Evolutionary conservation across 495 filamentous ascomycete species (phyloP).

Genomic region (Penicillium psychrofluorescens): DNA sequence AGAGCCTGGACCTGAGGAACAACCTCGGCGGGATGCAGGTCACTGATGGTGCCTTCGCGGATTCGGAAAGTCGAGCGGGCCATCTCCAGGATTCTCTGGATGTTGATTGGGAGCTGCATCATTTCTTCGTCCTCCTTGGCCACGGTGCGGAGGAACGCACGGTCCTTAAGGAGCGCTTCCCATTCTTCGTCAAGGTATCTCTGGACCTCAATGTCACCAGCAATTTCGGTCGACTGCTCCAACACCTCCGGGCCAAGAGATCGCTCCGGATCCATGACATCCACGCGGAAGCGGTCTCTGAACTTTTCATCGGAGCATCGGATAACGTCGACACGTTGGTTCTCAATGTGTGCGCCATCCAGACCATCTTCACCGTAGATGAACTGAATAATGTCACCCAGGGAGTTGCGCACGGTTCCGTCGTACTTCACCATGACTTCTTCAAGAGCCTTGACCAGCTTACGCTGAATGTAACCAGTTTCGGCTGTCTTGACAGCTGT

Average conservation of each 20-base stretch:
- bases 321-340: conserved; percentile 82
- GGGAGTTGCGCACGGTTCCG: conserved; percentile 91
- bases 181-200: conserved; percentile 81
- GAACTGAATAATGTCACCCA: conserved; percentile 96
- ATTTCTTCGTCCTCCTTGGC: conserved; percentile 64
- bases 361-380: conserved; percentile 96
- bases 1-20: conserved; percentile 73
- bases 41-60: conserved; percentile 73
- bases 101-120: conserved; percentile 87
- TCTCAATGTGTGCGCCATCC: conserved; percentile 84
- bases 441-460: conserved; percentile 95
- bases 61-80: conserved; percentile 87
- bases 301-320: conserved; percentile 66
- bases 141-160: conserved; percentile 64
- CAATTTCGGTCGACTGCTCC: conserved; percentile 80
- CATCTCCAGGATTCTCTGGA: conserved; percentile 81
- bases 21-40: conserved; percentile 83
- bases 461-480: conserved; percentile 97
- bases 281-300: conserved; percentile 73
- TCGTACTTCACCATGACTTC: conserved; percentile 98
- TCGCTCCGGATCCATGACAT: conserved; percentile 82
- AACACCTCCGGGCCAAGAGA: conserved; percentile 58
- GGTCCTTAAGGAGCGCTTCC: conserved; percentile 67
- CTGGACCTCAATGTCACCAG: conserved; percentile 79
- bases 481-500: conserved; percentile 99